Base-by-base conservation (phyloP, 2,329 filamentous ascomycete species). In the Torrubiellomyces zombiae region DNA sequence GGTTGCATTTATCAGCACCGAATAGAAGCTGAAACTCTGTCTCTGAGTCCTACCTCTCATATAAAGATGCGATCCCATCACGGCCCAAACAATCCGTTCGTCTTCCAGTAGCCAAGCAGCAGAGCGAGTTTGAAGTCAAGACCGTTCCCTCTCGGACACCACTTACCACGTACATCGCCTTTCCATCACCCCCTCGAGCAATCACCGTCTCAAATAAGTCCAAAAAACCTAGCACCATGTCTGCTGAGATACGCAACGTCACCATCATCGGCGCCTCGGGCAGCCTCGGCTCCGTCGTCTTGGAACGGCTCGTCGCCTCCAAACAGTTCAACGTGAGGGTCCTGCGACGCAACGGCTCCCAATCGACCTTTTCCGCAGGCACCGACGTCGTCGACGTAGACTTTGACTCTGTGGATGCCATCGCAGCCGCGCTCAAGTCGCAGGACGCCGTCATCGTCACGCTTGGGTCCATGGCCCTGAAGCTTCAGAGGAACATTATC, bases 391-490 rank as follows among this genome's bases (percentile, higher is more conserved):
- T 43, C 4, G 39, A 51, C 13, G 42, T 51, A 15, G 55, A 54
- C 36, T 47, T 50, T 23, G 47, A 55, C 9, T 58, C 55, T 2
- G 40, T 58, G 3, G 43, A 55, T 0, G 60, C 60, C 13, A 54
- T 76, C 9, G 55, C 46, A 1, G 32, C 49, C 1, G 63, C 61
- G 0, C 57, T 76, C 24, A 36, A 55, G 25, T 66, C 59, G 26
- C 59, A 70, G 29, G 68, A 75, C 32, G 69, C 61, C 1, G 51
- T 74, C 11, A 42, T 75, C 15, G 44, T 45, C 1, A 37, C 43
- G 4, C 15, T 49, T 20, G 37, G 32, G 8, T 38, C 40, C 12
- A 51, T 53, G 2, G 48, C 56, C 1, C 45, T 68, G 20, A 48
- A 48, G 13, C 28, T 28, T 6, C 48, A 51, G 26, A 18, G 26